Evolutionary conservation across 1,139 yeast genomes (phyloP).

Genomic region (Groenewaldozyma auringiensis): DNA sequence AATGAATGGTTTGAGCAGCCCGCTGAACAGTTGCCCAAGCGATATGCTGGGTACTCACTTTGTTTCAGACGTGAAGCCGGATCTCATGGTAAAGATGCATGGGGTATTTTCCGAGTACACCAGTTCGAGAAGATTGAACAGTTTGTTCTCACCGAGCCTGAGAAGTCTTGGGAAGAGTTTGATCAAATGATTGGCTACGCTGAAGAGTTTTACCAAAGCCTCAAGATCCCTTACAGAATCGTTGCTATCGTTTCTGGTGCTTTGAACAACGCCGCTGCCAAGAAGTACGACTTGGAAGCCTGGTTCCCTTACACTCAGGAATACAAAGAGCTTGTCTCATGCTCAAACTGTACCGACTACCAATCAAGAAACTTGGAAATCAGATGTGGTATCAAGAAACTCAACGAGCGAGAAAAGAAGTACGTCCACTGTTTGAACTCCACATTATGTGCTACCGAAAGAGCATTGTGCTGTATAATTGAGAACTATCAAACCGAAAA

Average conservation of each 20-base stretch:
- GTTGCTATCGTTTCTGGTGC: conserved; percentile 98
- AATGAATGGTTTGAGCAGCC: conserved; percentile 99
- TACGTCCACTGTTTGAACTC: conserved; percentile 98
- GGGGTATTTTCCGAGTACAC: conserved; percentile 99
- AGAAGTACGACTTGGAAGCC: conserved; percentile 97
- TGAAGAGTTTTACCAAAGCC: conserved; percentile 88
- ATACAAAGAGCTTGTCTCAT: conserved; percentile 95
- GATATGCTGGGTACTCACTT: conserved; percentile 94
- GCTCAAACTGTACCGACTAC: conserved; percentile 98
- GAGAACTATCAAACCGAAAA: conserved; percentile 98
- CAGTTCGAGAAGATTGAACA: conserved; percentile 98
- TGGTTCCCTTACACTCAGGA: conserved; percentile 99
- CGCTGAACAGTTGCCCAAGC: conserved; percentile 86
- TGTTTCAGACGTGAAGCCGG: conserved; percentile 99
- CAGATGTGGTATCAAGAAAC: conserved; percentile 96
- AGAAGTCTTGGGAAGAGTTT: conserved; percentile 95
- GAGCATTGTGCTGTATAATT: conserved; percentile 93
- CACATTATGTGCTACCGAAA: conserved; percentile 94
- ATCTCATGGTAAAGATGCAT: conserved; percentile 98
- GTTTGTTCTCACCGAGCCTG: conserved; percentile 89
- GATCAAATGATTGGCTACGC: conserved; percentile 87
- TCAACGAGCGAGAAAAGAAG: conserved; percentile 92
- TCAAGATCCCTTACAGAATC: conserved; percentile 91
- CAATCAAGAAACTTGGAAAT: conserved; percentile 97
- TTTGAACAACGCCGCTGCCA: conserved; percentile 97